Evolutionary conservation across 345 rosid species (phyloP), one percentile per base, ranked within the genome.

Genomic region (Odontarrhena argentea): DNA sequence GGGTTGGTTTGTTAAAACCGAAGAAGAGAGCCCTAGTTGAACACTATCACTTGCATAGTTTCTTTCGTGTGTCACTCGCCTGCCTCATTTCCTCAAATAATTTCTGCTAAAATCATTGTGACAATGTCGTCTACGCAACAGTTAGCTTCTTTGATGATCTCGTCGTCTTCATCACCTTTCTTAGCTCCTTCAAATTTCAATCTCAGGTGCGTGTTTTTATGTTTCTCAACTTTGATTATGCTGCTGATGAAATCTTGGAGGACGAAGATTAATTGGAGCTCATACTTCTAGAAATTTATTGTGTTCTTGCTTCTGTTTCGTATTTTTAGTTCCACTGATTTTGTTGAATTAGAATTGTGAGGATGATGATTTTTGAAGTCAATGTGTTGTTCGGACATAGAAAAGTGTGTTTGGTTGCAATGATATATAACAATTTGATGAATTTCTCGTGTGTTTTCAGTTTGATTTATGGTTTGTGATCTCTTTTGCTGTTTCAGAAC

Each of bases 141-240:
- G 1, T 15, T 74, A 62, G 3, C 58, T 46, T 47, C 69, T 54
- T 68, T 60, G 2, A 55, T 74, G 69, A 68, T 74, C 40, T 74
- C 74, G 46, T 62, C 78, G 41, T 74, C 78, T 2, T 62, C 78
- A 34, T 74, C 78, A 4, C 55, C 65, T 34, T 62, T 74, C 55
- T 48, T 74, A 46, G 47, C 74, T 1, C 60, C 69, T 74, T 74
- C 74, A 6, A 55, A 25, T 68, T 68, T 74, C 2, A 68, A 61
- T 62, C 49, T 0, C 65, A 67, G 78, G 78, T 74, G 60, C 41
- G 38, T 24, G 22, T 34, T 40, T 32, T 2, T 2, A 28, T 2
- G 5, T 11, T 18, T 3, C 6, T 40, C 10, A n/a, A 28, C 52
- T 25, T 0, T 64, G 37, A 63, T n/a, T 18, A 55, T 63, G 15